Evolutionary conservation across 768 basidiomycete genomes (phyloP), one percentile per base, ranked within the genome.

Genomic region (Cyathus striatus): DNA sequence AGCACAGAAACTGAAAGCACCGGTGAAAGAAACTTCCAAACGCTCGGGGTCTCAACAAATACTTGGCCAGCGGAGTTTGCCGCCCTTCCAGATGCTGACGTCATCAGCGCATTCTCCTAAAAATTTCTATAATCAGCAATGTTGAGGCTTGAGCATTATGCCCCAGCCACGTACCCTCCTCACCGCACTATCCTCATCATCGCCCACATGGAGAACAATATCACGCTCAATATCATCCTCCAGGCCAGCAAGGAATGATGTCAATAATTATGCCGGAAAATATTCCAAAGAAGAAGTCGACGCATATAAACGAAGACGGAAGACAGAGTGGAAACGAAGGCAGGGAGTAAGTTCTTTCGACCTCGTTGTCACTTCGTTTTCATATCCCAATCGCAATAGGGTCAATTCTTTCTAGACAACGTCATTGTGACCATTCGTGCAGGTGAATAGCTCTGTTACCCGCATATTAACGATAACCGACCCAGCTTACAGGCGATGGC

Each of bases 341-440:
- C 86, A 88, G 60, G 69, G 72, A 37, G 86, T 87, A 40, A 51
- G 83, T 53, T 18, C 13, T 6, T 18, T 18, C 25, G 17, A 27
- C 25, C 18, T 34, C 36, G n/a, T 27, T 10, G 23, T 26, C 37
- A 10, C 41, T 16, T 34, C 32, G 21, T 6, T 23, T 23, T 48
- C 48, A 33, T 47, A 50, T 35, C 45, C 46, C 41, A n/a, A 7
- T 39, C 30, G 18, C 32, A 40, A 3, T 49, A 91, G 85, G 86
- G 85, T 4, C 80, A 85, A 54, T 68, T 75, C 0, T 96, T 93
- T 53, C 70, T 93, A 3, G 92, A 95, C 65, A 78, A 90, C 59
- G 68, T 88, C 41, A 69, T 91, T 34, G 71, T 93, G n/a, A 83
- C 80, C 37, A 69, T 92, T 17, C 76, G 85, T 45, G 89, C 73